Evolutionary conservation across 768 basidiomycete species (phyloP).

Genomic region (Gelatoporia subvermispora): DNA sequence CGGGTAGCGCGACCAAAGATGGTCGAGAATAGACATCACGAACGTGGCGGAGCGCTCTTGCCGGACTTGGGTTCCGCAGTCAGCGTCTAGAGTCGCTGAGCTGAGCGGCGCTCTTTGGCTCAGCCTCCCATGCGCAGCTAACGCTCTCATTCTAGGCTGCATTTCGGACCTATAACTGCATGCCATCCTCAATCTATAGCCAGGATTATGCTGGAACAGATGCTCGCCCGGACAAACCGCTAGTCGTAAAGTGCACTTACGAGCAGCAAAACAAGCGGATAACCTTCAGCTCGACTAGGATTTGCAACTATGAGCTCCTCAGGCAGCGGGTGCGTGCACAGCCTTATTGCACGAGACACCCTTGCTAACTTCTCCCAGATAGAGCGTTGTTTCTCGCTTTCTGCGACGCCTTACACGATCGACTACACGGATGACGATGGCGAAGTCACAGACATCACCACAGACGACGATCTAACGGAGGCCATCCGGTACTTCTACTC

Average conservation of each 20-base stretch:
- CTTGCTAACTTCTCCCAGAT: constrained; percentile 43
- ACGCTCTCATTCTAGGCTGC: neutral
- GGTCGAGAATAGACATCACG: no score
- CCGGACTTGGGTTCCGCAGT: no score
- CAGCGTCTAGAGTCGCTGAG: no score
- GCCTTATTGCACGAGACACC: constrained; percentile 1
- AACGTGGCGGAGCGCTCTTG: no score
- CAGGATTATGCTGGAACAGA: constrained; percentile 27
- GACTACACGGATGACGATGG: constrained; percentile 88
- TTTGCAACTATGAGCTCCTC: constrained; percentile 73
- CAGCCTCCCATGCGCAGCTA: constrained; percentile 12
- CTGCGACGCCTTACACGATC: constrained; percentile 63
- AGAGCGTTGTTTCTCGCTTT: constrained; percentile 79
- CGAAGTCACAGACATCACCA: constrained; percentile 63
- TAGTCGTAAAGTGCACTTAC: constrained; percentile 81
- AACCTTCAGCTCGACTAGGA: constrained; percentile 72
- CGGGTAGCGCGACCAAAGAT: no score
- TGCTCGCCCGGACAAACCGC: constrained; percentile 63
- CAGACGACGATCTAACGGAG: constrained; percentile 74
- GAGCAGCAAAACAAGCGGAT: constrained; percentile 68
- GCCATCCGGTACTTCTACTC: constrained; percentile 80
- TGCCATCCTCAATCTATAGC: constrained; percentile 23
- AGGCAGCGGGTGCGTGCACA: constrained; percentile 53
- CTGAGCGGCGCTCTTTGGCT: neutral
- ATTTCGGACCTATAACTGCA: constrained; percentile 6